Percentiles rank a stretch among this genome's conserved stretches.
Conservation (phyloP, 2,329 filamentous ascomycete species). For the Ophiostoma montium region DNA sequence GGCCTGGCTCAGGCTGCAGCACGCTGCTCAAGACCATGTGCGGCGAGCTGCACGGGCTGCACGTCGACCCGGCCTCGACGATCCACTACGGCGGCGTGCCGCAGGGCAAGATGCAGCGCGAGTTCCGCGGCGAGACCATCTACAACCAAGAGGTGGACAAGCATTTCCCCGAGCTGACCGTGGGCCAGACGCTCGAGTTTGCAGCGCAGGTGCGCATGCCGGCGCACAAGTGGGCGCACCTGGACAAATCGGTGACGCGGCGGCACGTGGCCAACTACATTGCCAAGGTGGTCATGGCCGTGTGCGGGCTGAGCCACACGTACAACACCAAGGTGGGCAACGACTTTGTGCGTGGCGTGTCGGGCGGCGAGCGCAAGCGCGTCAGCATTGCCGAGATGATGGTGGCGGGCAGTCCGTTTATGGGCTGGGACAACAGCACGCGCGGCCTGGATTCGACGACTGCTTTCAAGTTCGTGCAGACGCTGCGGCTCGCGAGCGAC, state of each 20-base stretch:
- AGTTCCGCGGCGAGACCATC: slow-evolving; percentile 51
- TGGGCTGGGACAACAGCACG: slow-evolving; percentile 59
- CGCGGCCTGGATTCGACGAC: slow-evolving; percentile 29
- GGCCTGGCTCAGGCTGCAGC: slow-evolving; percentile 44
- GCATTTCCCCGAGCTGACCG: slow-evolving; percentile 56
- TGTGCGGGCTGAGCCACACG: slow-evolving; percentile 55
- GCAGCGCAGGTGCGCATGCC: slow-evolving; percentile 30
- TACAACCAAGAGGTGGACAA: slow-evolving; percentile 60
- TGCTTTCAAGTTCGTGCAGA: slow-evolving; percentile 46
- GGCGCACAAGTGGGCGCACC: slow-evolving; percentile 36
- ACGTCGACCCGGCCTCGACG: slow-evolving; percentile 31
- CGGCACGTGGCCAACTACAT: slow-evolving; percentile 36
- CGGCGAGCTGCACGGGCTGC: slow-evolving; percentile 44
- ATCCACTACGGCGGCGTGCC: slow-evolving; percentile 52
- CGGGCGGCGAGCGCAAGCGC: slow-evolving; percentile 57
- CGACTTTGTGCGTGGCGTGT: slow-evolving; percentile 60
- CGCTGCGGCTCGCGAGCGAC: slow-evolving; percentile 40
- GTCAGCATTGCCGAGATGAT: slow-evolving; percentile 48
- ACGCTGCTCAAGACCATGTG: slow-evolving; percentile 44
- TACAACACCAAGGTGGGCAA: slow-evolving; percentile 60
- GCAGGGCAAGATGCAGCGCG: slow-evolving; percentile 36
- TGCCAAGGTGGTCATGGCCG: slow-evolving; percentile 54
- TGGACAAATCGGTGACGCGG: slow-evolving; percentile 34
- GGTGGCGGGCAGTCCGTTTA: slow-evolving; percentile 41
- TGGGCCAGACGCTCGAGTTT: slow-evolving; percentile 53